phyloP scores from a whole-genome alignment of 495 filamentous ascomycete genomes.

The Aspergillus incahuasiensis region DNA sequence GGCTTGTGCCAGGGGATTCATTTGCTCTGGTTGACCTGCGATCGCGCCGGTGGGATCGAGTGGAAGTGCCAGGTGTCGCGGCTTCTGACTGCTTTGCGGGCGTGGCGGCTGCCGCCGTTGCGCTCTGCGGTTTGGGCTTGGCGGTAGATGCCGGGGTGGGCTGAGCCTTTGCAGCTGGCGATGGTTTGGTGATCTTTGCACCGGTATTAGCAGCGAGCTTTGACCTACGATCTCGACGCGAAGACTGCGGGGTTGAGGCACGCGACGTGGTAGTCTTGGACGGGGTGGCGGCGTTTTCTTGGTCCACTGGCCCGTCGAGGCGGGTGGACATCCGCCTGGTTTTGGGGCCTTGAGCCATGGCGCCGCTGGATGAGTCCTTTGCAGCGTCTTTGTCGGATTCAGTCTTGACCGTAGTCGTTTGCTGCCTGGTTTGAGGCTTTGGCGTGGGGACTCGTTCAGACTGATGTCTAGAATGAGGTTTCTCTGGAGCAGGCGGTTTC shows the following conservation, averaged over 20 bases:
- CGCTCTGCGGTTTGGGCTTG: neutral
- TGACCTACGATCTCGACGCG: constrained; percentile 17
- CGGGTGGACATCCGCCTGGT: constrained; percentile 18
- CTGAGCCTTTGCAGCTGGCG: constrained; percentile 2
- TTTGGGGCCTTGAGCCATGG: constrained; percentile 6
- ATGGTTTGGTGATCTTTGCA: constrained; percentile 5
- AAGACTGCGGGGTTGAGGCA: constrained; percentile 13
- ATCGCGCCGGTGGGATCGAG: constrained; percentile 14
- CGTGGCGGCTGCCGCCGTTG: constrained; percentile 1
- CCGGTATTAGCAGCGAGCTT: constrained; percentile 1
- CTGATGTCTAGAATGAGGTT: constrained; percentile 13
- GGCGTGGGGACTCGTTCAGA: neutral
- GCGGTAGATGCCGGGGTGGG: neutral
- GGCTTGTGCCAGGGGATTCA: neutral
- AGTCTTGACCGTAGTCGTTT: constrained; percentile 10
- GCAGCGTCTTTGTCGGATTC: constrained; percentile 4
- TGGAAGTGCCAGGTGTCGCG: constrained; percentile 6
- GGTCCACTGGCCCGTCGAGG: constrained; percentile 2
- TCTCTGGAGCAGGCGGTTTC: constrained; percentile 3
- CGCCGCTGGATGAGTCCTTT: neutral
- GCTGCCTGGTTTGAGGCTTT: constrained; percentile 12
- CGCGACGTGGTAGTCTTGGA: constrained; percentile 2
- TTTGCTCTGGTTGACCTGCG: constrained; percentile 1
- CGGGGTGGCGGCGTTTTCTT: constrained; percentile 5
- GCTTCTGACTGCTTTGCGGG: constrained; percentile 3